Conservation (phyloP, 2,329 filamentous ascomycete species). For the Pseudocercospora eumusae region DNA sequence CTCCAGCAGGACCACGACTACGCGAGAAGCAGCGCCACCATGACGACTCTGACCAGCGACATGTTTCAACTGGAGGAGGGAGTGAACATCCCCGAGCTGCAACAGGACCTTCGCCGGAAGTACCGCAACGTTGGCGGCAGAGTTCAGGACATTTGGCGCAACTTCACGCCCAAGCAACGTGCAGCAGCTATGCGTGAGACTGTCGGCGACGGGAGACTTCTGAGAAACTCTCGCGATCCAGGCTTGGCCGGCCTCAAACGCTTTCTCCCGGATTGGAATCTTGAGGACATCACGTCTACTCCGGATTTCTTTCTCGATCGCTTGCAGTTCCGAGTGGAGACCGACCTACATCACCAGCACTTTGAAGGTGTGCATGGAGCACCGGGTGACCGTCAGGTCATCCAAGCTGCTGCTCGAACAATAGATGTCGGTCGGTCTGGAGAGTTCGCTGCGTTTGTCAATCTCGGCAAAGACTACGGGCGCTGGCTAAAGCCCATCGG, state of each 20-base stretch:
- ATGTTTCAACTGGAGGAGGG: constrained; percentile 19
- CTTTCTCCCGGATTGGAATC: constrained; percentile 22
- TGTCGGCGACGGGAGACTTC: constrained; percentile 15
- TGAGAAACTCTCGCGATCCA: constrained; percentile 19
- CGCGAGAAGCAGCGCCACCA: constrained; percentile 1
- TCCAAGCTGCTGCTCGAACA: constrained; percentile 11
- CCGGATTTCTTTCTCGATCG: constrained; percentile 21
- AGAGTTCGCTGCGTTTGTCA: constrained; percentile 10
- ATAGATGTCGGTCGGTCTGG: constrained; percentile 8
- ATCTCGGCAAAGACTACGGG: constrained; percentile 17
- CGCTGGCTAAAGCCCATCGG: constrained; percentile 8
- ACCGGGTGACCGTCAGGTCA: constrained; percentile 16
- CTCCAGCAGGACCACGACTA: not conserved
- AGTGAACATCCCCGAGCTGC: constrained; percentile 17
- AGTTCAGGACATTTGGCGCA: constrained; percentile 22
- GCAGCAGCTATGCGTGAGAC: constrained; percentile 23
- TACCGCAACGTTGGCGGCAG: constrained; percentile 23
- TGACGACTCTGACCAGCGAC: constrained; percentile 9
- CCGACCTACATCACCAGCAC: constrained; percentile 16
- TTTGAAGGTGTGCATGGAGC: constrained; percentile 17
- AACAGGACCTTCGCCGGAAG: constrained; percentile 24
- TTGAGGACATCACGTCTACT: constrained; percentile 22
- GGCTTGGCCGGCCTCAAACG: constrained; percentile 8
- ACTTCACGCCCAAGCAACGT: constrained; percentile 24
- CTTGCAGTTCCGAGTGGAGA: constrained; percentile 20